Evolutionary conservation across 257 asterid genomes (phyloP).

Genomic region (Ligustrum vulgare): DNA sequence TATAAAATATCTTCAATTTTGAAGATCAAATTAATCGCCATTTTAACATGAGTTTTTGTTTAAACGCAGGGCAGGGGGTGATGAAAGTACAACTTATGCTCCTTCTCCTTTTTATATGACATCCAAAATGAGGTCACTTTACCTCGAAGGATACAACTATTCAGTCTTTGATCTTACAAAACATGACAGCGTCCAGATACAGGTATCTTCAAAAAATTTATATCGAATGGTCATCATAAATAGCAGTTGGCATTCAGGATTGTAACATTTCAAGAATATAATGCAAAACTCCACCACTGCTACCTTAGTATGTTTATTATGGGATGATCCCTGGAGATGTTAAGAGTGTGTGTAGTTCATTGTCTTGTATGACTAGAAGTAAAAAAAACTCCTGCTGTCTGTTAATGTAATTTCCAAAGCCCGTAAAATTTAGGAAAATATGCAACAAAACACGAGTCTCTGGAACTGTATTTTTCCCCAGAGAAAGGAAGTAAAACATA

Average conservation of each 20-base stretch:
- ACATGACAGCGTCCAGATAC: constrained; percentile 78
- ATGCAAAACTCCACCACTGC: neutral
- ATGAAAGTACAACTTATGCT: constrained; percentile 93
- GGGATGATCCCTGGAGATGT: neutral
- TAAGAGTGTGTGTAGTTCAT: neutral
- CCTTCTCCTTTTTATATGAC: constrained; percentile 93
- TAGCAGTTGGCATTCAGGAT: neutral
- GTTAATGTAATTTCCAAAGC: neutral
- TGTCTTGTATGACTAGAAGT: neutral
- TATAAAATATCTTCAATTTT: neutral
- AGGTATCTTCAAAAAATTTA: constrained; percentile 40
- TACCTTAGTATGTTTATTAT: neutral
- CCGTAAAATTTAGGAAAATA: neutral
- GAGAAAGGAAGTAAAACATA: neutral
- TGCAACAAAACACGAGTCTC: neutral
- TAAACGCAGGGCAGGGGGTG: constrained; percentile 87
- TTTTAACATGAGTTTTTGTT: constrained; percentile 1
- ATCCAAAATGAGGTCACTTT: constrained; percentile 85
- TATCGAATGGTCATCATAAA: neutral
- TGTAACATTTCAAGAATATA: neutral
- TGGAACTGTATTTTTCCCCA: neutral
- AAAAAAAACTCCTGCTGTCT: neutral
- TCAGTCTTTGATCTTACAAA: constrained; percentile 83
- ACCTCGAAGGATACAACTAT: constrained; percentile 88
- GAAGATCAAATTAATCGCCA: neutral